These are phyloP conservation scores for Ramaria rubella DNA, from an alignment of 768 basidiomycete species.

Conservation along the genomic window DNA sequence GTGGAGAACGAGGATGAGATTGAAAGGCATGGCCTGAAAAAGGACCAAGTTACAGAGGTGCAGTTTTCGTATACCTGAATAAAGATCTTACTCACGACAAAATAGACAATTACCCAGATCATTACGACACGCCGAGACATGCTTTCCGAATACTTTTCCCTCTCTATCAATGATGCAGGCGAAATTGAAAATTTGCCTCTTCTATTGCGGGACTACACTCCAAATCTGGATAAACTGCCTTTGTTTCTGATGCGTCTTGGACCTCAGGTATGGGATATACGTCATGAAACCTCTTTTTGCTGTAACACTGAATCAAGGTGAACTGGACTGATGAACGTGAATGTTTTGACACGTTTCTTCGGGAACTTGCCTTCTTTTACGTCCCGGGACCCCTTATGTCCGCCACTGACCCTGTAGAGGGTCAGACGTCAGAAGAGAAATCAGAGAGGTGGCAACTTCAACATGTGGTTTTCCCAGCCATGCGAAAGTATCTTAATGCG, in stretches of 20 bases:
- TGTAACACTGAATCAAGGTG: conserved; percentile 45
- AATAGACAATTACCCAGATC: conserved; percentile 57
- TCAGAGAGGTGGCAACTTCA: conserved; percentile 82
- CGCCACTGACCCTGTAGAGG: not conserved
- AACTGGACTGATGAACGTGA: conserved; percentile 80
- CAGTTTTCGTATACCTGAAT: conserved; percentile 19
- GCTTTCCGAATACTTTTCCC: conserved; percentile 87
- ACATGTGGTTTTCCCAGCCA: conserved; percentile 82
- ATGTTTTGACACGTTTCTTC: conserved; percentile 81
- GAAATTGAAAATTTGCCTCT: conserved; percentile 72
- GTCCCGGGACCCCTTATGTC: conserved; percentile 51
- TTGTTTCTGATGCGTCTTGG: conserved; percentile 86
- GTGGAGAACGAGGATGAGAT: conserved; percentile 60
- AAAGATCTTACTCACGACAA: not conserved
- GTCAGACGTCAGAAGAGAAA: conserved; percentile 30
- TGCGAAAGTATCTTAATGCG: conserved; percentile 67
- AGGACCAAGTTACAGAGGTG: conserved; percentile 67
- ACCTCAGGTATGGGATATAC: conserved; percentile 55
- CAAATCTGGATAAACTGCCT: conserved; percentile 86
- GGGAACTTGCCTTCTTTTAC: conserved; percentile 91
- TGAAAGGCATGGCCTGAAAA: conserved; percentile 42
- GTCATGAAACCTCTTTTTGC: not conserved
- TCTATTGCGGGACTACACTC: conserved; percentile 80
- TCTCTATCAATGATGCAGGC: conserved; percentile 62
- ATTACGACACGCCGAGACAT: conserved; percentile 64